Base-by-base conservation (phyloP, 169 alveolate genomes). In the Plasmodium falciparum region DNA sequence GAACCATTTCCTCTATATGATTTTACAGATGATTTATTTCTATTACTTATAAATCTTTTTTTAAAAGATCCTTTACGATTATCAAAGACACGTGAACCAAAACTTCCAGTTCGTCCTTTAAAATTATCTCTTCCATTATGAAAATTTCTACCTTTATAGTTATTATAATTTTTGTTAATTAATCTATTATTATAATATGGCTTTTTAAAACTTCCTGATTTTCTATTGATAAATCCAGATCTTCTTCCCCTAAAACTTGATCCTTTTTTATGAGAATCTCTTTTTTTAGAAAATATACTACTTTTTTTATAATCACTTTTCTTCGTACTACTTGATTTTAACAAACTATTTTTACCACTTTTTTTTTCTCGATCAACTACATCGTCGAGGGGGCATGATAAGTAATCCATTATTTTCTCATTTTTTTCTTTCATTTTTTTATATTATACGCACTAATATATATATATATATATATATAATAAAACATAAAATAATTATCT, bases 351-450 rank as follows among this genome's bases (percentile, higher is more conserved):
- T 17, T 50, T 80, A 45, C 90, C 90, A 29, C 73, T 80, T 80
- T 24, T 80, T 56, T 80, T 80, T 73, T 80, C 90, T 15, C 65
- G 49, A 29, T 80, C 33, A 15, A 80, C 90, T 80, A 80, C 90
- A 69, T 80, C 90, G 33, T 80, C 90, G 22, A 80, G 63, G 13
- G 90, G 70, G 59, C 90, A 80, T 7, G 90, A 80, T 72, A 80
- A 54, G 52, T 80, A 80, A 72, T 80, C 90, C 80, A 80, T 80
- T 80, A 80, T 69, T 80, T 69, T 80, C 49, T 80, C 90, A 67
- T 69, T 80, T 69, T 80, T 61, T 56, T 26, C 83, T 72, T 56
- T 80, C 90, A 80, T 80, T 70, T 80, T 80, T 20, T 33, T 33
- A 33, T 33, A 33, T 33, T 33, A 2, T n/a, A 52, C n/a, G 62